Conservation (phyloP, 2,329 filamentous ascomycete species). For the Nemania sp. region DNA sequence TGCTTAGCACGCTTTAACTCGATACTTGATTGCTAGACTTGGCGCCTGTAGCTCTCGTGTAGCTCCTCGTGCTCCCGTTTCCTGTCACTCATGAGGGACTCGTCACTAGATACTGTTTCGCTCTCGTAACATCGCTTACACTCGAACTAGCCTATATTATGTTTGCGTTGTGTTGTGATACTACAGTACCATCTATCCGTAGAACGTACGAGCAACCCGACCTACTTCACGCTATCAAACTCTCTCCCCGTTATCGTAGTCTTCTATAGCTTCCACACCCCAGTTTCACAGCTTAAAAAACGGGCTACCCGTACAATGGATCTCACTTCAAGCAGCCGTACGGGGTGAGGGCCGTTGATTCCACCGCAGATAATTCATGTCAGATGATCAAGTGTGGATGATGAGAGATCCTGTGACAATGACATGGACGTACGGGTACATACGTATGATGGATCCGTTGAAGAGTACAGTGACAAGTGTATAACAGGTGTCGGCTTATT, state of each 20-base stretch:
- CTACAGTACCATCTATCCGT: constrained; percentile 12
- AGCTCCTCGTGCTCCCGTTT: constrained; percentile 6
- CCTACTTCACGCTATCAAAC: neutral
- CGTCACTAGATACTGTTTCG: constrained; percentile 5
- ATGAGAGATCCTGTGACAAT: neutral
- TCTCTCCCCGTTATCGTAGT: neutral
- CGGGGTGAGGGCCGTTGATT: constrained; percentile 9
- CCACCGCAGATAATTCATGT: constrained; percentile 20
- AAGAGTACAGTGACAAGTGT: neutral
- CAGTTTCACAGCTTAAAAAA: constrained; percentile 8
- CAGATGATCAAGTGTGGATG: constrained; percentile 26
- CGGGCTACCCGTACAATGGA: constrained; percentile 1
- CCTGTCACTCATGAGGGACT: constrained; percentile 1
- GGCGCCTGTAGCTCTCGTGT: constrained; percentile 7
- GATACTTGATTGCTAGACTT: constrained; percentile 1
- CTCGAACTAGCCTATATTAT: constrained; percentile 10
- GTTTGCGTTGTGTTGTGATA: neutral
- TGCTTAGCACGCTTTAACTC: neutral
- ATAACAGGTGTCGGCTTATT: neutral
- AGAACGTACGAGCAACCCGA: neutral
- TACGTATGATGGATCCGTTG: neutral
- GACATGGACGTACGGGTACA: neutral
- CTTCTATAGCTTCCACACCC: neutral
- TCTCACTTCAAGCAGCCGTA: constrained; percentile 4
- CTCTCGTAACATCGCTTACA: constrained; percentile 8